Percentiles rank a stretch among this genome's conserved stretches.
Evolutionary conservation across 78 protist species (phyloP).

Genomic region (Isochrysis galbana): DNA sequence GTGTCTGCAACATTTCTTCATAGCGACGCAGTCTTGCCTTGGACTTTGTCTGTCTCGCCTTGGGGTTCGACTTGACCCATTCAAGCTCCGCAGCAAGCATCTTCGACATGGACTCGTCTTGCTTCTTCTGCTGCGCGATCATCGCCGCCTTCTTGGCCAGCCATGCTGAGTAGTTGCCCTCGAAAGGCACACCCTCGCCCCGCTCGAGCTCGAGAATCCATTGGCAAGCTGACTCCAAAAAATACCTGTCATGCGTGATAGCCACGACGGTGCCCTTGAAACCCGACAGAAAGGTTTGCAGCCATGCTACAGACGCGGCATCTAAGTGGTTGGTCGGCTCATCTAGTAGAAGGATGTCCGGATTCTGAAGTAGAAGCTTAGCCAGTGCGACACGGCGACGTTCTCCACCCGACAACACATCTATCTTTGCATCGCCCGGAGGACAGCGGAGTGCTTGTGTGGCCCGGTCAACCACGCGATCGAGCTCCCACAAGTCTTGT

Average conservation of each 20-base stretch:
- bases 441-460: slow-evolving; percentile 36
- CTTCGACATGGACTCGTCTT: background rate
- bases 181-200: slow-evolving; percentile 47
- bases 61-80: background rate
- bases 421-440: background rate
- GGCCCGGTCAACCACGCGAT: slow-evolving; percentile 47
- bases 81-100: slow-evolving; percentile 44
- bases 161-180: slow-evolving; percentile 48
- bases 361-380: background rate
- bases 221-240: slow-evolving; percentile 14
- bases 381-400: slow-evolving; percentile 44
- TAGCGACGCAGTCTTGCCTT: slow-evolving; percentile 39
- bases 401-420: background rate
- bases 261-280: slow-evolving; percentile 38
- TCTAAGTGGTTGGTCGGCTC: slow-evolving; percentile 95
- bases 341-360: slow-evolving; percentile 82
- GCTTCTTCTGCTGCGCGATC: background rate
- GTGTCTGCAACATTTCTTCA: slow-evolving; percentile 9
- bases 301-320: slow-evolving; percentile 84
- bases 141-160: slow-evolving; percentile 18
- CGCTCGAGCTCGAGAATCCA: slow-evolving; percentile 56
- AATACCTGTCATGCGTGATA: slow-evolving; percentile 47
- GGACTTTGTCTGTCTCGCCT: slow-evolving; percentile 34
- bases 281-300: slow-evolving; percentile 63
- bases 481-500: slow-evolving; percentile 48